Evolutionary conservation across 331 rosid species (phyloP).

Genomic region (Spiraea crenata): DNA sequence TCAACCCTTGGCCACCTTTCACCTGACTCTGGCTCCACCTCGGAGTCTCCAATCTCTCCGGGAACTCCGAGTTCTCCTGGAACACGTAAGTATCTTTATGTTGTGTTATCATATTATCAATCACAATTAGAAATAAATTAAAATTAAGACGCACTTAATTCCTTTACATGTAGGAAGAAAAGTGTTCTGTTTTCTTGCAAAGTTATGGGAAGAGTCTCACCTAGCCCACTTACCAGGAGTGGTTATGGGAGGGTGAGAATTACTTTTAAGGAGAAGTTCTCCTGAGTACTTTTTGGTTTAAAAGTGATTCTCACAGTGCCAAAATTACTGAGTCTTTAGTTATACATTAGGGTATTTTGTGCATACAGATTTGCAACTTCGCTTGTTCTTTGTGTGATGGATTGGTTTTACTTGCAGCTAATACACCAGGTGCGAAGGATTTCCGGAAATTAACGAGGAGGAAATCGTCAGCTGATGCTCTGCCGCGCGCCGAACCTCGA

Average conservation of each 20-base stretch:
- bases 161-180: too few relatives aligned
- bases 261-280: too few relatives aligned
- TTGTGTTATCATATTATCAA: neutral
- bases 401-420: constrained; percentile 40
- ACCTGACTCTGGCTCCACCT: constrained; percentile 27
- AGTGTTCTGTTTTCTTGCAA: too few relatives aligned
- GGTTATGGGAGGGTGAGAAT: too few relatives aligned
- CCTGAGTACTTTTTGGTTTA: too few relatives aligned
- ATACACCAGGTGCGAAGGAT: constrained; percentile 42
- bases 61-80: constrained; percentile 54
- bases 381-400: neutral
- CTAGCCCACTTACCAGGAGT: too few relatives aligned
- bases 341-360: too few relatives aligned
- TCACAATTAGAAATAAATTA: neutral
- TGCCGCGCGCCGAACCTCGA: constrained; percentile 33
- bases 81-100: constrained; percentile 43
- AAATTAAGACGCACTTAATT: neutral
- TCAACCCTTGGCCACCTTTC: constrained; percentile 20
- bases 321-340: too few relatives aligned
- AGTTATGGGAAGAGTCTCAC: too few relatives aligned
- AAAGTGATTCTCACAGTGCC: too few relatives aligned
- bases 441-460: constrained; percentile 56
- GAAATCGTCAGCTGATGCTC: constrained; percentile 31
- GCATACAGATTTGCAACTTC: neutral
- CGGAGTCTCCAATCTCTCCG: constrained; percentile 37